Evolutionary conservation across 176 grass and related monocot genomes (phyloP).

Genomic region (Oropetium thomaeum): DNA sequence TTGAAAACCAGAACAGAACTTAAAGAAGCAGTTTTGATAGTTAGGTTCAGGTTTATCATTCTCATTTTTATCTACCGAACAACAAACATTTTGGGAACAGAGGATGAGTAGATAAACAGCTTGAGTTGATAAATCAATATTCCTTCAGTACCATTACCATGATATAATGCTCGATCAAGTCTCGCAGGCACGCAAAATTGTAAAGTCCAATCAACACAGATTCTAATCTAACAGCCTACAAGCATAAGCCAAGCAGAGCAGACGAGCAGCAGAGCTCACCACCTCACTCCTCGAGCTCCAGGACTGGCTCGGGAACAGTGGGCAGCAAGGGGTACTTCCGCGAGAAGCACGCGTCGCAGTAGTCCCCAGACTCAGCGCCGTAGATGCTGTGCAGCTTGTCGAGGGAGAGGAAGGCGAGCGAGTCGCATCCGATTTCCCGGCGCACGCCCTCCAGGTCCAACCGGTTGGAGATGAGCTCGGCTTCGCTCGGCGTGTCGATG

Average conservation of each 20-base stretch:
- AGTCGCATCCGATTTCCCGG: conserved; percentile 55
- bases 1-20: not conserved
- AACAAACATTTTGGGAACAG: not conserved
- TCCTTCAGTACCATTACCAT: not conserved
- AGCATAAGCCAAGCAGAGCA: conserved; percentile 5
- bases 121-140: not conserved
- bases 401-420: conserved; percentile 62
- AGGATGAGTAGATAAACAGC: not conserved
- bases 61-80: not conserved
- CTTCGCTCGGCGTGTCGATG: conserved; percentile 64
- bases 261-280: conserved; percentile 27
- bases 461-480: conserved; percentile 69
- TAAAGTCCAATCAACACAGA: conserved; percentile 6
- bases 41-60: no score
- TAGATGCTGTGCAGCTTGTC: conserved; percentile 46
- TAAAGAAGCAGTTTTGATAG: not conserved
- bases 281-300: conserved; percentile 35
- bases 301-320: conserved; percentile 24
- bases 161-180: not conserved
- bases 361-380: conserved; percentile 34
- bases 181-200: not conserved
- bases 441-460: conserved; percentile 57
- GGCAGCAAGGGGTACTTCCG: conserved; percentile 60
- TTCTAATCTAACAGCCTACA: conserved; percentile 17
- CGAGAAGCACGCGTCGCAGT: conserved; percentile 76